Base-by-base conservation (phyloP, 2,329 filamentous ascomycete species). In the Zymoseptoria ardabiliae region DNA sequence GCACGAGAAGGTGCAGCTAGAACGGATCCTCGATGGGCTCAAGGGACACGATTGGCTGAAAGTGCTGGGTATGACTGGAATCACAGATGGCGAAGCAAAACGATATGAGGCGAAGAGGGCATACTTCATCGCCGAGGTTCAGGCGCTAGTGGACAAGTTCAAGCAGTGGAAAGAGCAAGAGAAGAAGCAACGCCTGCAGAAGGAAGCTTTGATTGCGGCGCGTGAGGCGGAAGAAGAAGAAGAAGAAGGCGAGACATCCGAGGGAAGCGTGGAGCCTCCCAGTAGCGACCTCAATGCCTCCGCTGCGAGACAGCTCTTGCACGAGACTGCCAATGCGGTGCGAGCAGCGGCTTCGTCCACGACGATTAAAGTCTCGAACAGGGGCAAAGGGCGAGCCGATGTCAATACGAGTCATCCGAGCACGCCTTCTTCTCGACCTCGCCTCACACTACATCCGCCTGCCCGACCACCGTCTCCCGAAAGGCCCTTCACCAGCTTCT, bases 1-100 rank as follows among this genome's bases (percentile, higher is more conserved):
- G 76, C 84, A 87, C 69, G 84, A 87, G 65, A 86, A 87, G 65
- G 79, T 82, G 53, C 82, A 86, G 65, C 74, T 87, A n/a, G 84
- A 87, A 62, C 78, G 84, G 7, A 75, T 87, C 17, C 80, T 97
- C 6, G 91, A 94, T 57, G 91, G 91, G 19, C 81, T 99, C 1
- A 88, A 91, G 71, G 90, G 93, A 2, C 90, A 89, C 59, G 94
- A 97, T 74, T 99, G 94, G 94, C 79, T 97, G 58, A 87, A 89
- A 62, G 84, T 92, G 3, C 91, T 99, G 85, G 94, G 93, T 23
- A 88, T 97, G 35, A 93, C 86, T 64, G 90, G 83, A 45, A 77
- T 95, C 45, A 95, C 91, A 0, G 92, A 97, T 70, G 85, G 85
- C 21, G 90, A 90, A 69, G 93, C 90, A 75, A 94, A 89, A 73